phyloP scores from a whole-genome alignment of 2,329 filamentous ascomycete genomes.

The Byssoonygena ceratinophila region DNA sequence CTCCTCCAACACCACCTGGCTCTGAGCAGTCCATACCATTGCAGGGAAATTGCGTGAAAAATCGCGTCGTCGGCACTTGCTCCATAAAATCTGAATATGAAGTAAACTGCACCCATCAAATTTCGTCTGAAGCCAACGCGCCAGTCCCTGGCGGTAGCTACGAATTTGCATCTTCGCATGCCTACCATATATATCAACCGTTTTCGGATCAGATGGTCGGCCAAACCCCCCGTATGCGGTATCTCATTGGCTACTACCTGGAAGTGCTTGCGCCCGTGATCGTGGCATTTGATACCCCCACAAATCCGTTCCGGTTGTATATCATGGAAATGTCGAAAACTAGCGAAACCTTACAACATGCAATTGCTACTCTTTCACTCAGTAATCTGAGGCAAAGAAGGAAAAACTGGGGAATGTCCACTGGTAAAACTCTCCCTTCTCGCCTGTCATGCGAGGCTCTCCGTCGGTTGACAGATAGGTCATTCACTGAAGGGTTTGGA shows the following conservation, averaged over 20 bases:
- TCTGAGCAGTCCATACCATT: background rate
- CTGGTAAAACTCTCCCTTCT: conserved; percentile 43
- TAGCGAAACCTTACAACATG: conserved; percentile 79
- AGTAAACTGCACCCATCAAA: background rate
- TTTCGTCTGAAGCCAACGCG: background rate
- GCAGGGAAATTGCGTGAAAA: background rate
- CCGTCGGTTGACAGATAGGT: conserved; percentile 32
- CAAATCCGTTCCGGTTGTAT: conserved; percentile 76
- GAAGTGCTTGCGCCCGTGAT: conserved; percentile 85
- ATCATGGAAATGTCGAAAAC: conserved; percentile 65
- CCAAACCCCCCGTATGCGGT: conserved; percentile 68
- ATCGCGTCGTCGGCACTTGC: background rate
- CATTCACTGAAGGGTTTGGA: conserved; percentile 30
- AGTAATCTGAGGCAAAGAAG: conserved; percentile 82
- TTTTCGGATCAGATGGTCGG: conserved; percentile 40
- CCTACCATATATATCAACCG: conserved; percentile 27
- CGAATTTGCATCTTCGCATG: background rate
- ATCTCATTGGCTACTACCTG: conserved; percentile 87
- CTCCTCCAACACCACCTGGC: background rate
- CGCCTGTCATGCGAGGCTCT: conserved; percentile 41
- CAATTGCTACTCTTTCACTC: conserved; percentile 76
- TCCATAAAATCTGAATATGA: background rate
- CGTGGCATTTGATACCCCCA: conserved; percentile 76
- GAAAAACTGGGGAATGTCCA: conserved; percentile 44
- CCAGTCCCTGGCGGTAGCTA: background rate